phyloP scores from a whole-genome alignment of 495 filamentous ascomycete genomes.

The Pyrenula massariospora region DNA sequence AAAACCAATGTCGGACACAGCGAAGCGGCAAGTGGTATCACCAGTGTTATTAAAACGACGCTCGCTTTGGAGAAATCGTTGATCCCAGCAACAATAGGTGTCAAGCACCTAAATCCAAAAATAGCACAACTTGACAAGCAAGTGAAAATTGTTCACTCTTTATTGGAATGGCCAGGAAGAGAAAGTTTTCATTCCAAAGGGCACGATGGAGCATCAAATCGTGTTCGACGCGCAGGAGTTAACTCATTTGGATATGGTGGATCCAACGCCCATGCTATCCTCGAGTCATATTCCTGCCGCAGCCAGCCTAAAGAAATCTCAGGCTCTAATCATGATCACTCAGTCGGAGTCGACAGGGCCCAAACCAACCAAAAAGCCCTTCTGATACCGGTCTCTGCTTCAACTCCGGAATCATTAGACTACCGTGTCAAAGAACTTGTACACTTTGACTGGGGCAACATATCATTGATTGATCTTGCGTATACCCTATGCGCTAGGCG shows the following conservation, averaged over 20 bases:
- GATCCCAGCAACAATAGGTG: conserved; percentile 26
- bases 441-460: conserved; percentile 2
- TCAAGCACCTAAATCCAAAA: conserved; percentile 12
- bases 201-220: conserved; percentile 6
- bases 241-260: conserved; percentile 54
- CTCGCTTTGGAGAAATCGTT: conserved; percentile 31
- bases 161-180: conserved; percentile 6
- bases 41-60: conserved; percentile 42
- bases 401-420: background rate
- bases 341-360: background rate
- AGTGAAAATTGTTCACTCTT: conserved; percentile 9
- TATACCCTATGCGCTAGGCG: conserved; percentile 19
- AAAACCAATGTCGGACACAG: conserved; percentile 29
- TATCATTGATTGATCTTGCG: conserved; percentile 20
- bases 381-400: background rate
- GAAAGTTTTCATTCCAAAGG: no score
- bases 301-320: no score
- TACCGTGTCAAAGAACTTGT: background rate
- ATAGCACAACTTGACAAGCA: conserved; percentile 15
- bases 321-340: background rate
- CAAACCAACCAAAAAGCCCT: background rate
- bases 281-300: conserved; percentile 18
- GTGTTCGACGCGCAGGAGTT: conserved; percentile 40
- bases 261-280: conserved; percentile 42
- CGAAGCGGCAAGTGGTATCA: conserved; percentile 27